These are phyloP conservation scores for Aspergillus sp. DNA, from an alignment of 2,329 filamentous ascomycete species.

Conservation along the genomic window DNA sequence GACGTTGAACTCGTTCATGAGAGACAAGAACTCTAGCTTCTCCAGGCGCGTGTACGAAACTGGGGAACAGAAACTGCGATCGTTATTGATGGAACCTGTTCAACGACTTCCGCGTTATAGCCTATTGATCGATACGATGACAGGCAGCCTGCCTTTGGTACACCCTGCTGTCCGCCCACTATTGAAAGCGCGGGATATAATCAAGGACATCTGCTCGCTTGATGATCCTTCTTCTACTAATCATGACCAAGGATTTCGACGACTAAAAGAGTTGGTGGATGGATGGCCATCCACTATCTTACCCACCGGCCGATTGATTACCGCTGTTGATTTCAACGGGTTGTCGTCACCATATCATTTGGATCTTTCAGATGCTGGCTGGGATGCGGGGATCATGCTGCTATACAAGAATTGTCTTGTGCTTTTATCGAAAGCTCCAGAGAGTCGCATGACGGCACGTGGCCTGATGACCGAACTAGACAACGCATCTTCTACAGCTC, in stretches of 20 bases:
- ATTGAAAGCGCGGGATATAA: constrained; percentile 86
- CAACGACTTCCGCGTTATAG: constrained; percentile 93
- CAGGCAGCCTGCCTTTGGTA: constrained; percentile 77
- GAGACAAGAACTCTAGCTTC: constrained; percentile 76
- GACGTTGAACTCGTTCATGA: constrained; percentile 74
- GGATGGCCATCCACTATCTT: constrained; percentile 72
- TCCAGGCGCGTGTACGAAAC: constrained; percentile 75
- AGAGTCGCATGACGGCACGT: constrained; percentile 66
- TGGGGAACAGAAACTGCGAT: constrained; percentile 87
- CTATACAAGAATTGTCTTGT: constrained; percentile 82
- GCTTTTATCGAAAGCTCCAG: constrained; percentile 68
- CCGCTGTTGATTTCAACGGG: constrained; percentile 77
- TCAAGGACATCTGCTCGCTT: constrained; percentile 94
- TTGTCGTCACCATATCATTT: constrained; percentile 69
- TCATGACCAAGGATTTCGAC: constrained; percentile 70
- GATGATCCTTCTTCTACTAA: constrained; percentile 67
- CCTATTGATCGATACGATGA: constrained; percentile 92
- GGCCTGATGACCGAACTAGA: constrained; percentile 83
- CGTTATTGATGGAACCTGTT: constrained; percentile 91
- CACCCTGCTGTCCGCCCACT: constrained; percentile 82
- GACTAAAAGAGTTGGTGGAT: constrained; percentile 73
- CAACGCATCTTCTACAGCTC: constrained; percentile 64
- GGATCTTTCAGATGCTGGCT: constrained; percentile 39
- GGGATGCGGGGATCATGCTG: constrained; percentile 69
- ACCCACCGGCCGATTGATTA: constrained; percentile 74